Evolutionary conservation across 129 eudicot species (phyloP).

Genomic region (Flaveria linearis): DNA sequence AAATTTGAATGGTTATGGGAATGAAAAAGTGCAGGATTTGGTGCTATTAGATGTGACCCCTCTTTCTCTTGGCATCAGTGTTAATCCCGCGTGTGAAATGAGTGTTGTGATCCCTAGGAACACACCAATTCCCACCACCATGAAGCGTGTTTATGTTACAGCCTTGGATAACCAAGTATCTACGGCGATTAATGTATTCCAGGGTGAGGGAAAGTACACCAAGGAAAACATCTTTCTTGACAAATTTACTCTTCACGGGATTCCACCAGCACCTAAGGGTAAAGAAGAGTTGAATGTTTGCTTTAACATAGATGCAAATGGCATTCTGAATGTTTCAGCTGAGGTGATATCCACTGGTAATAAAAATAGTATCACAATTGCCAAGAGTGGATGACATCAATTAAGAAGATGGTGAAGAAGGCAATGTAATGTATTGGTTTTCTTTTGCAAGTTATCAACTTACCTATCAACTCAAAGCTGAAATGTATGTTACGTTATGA

Average conservation of each 20-base stretch:
- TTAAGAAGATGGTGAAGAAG: too few species aligned
- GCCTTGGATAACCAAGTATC: background rate
- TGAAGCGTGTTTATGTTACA: background rate
- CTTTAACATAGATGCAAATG: conserved; percentile 27
- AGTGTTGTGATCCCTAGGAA: background rate
- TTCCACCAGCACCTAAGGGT: background rate
- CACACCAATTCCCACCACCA: background rate
- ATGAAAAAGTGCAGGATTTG: background rate
- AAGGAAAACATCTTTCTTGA: conserved; percentile 3
- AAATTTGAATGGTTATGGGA: background rate
- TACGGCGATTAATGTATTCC: background rate
- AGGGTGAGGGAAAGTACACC: background rate
- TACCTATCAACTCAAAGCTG: too few species aligned
- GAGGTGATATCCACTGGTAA: conserved; percentile 1
- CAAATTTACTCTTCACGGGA: background rate
- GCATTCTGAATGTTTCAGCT: conserved; percentile 27
- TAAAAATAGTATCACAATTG: conserved; percentile 11
- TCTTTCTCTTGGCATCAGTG: conserved; percentile 4
- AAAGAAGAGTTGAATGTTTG: background rate
- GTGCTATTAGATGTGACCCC: background rate
- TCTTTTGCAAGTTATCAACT: too few species aligned
- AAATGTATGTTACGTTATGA: too few species aligned
- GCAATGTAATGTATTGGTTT: too few species aligned
- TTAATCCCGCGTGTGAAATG: background rate
- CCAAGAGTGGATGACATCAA: too few species aligned